Percentiles rank a stretch among this genome's conserved stretches.
Conservation (phyloP, 495 filamentous ascomycete species). For the Staphylotrichum tortipilum region DNA sequence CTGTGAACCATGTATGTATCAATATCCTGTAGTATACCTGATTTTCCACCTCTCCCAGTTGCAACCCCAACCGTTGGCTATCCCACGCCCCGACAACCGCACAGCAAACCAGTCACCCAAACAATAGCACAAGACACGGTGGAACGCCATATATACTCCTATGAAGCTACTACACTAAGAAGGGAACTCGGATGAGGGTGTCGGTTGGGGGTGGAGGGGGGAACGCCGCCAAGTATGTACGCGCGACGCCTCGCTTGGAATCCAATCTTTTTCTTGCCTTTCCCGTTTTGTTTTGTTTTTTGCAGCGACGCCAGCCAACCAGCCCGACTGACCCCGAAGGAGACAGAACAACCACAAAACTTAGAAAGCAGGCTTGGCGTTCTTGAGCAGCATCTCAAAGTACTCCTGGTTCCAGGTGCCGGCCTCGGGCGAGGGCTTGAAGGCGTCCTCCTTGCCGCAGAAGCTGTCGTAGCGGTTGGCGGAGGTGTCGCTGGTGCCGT, state of each 20-base stretch:
- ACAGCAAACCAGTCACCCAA: no score
- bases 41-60: background rate
- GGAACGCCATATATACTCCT: conserved; percentile 4
- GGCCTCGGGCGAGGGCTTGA: conserved; percentile 67
- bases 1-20: background rate
- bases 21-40: background rate
- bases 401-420: conserved; percentile 73
- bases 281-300: no score
- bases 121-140: background rate
- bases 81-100: no score
- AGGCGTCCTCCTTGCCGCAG: conserved; percentile 56
- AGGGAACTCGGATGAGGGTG: no score
- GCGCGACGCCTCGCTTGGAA: background rate
- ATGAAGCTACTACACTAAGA: conserved; percentile 4
- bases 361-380: conserved; percentile 54
- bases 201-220: no score
- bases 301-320: no score
- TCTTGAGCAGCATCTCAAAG: conserved; percentile 61
- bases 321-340: no score
- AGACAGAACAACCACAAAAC: no score
- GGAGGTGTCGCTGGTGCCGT: conserved; percentile 59
- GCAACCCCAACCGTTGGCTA: no score
- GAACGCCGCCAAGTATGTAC: no score
- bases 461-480: conserved; percentile 61
- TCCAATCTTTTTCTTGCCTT: background rate